Percentiles rank a stretch among this genome's conserved stretches.
Evolutionary conservation across 2,329 filamentous ascomycete species (phyloP).

Genomic region (Aspergillus melleus): DNA sequence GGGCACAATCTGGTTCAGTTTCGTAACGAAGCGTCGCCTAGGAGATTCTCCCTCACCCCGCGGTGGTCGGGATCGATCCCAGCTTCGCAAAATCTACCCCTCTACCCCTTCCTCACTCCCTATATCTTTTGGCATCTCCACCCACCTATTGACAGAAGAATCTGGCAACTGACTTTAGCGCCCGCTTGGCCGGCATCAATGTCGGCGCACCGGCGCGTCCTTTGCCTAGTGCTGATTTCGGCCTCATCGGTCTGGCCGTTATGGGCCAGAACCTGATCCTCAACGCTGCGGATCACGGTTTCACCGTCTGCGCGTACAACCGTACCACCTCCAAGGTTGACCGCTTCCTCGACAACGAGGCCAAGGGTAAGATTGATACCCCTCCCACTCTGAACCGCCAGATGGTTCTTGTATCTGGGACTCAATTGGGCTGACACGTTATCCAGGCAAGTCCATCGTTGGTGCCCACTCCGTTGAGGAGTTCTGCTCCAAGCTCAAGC

Average conservation of each 20-base stretch:
- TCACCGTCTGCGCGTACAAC: constrained; percentile 98
- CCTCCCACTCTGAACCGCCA: neutral
- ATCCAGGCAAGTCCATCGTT: constrained; percentile 80
- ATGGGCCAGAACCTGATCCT: constrained; percentile 88
- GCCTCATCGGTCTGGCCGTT: constrained; percentile 89
- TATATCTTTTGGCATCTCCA: neutral
- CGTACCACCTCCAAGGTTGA: constrained; percentile 98
- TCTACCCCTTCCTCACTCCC: neutral
- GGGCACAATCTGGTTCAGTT: neutral
- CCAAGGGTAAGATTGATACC: constrained; percentile 61
- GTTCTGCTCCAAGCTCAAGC: constrained; percentile 96
- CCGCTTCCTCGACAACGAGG: constrained; percentile 85
- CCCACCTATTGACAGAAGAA: constrained; percentile 33
- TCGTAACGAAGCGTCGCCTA: neutral
- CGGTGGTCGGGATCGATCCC: neutral
- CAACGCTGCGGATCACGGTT: constrained; percentile 87
- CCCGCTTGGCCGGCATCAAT: constrained; percentile 72
- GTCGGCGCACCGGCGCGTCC: constrained; percentile 62
- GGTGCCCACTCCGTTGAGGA: constrained; percentile 93
- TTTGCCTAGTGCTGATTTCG: constrained; percentile 73
- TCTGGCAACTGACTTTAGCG: constrained; percentile 57
- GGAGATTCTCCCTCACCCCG: neutral
- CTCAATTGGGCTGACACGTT: neutral
- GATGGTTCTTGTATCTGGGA: neutral
- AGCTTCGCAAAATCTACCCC: constrained; percentile 2